Evolutionary conservation across 106 monocot species (phyloP).

Genomic region (Triglochin maritima): DNA sequence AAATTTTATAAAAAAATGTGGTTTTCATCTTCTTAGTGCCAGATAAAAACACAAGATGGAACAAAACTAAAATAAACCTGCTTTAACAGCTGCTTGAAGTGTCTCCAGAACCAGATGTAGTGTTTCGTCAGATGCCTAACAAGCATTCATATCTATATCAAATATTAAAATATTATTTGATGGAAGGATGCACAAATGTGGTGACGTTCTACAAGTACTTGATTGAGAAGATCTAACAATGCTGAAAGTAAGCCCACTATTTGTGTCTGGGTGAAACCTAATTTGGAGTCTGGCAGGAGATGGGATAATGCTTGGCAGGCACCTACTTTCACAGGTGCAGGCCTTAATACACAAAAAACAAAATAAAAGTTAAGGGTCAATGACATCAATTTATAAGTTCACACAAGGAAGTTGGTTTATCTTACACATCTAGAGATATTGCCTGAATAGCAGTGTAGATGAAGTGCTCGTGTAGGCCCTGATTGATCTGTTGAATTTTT

Average conservation of each 20-base stretch:
- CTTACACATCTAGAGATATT: conserved; percentile 75
- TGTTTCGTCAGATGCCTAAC: conserved; percentile 88
- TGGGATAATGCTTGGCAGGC: conserved; percentile 70
- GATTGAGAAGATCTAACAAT: conserved; percentile 64
- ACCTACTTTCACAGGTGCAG: conserved; percentile 82
- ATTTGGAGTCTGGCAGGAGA: conserved; percentile 54
- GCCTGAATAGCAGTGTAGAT: conserved; percentile 56
- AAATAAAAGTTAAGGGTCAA: no score
- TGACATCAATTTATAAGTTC: conserved; percentile 7
- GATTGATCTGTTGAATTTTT: conserved; percentile 44
- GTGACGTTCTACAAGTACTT: conserved; percentile 40
- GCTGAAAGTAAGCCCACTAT: conserved; percentile 64
- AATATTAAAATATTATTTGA: background rate
- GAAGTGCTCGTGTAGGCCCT: conserved; percentile 41
- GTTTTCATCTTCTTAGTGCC: no score
- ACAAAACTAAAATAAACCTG: conserved; percentile 34
- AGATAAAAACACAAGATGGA: background rate
- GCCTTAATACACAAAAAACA: no score
- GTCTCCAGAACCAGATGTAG: conserved; percentile 99
- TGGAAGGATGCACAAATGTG: background rate
- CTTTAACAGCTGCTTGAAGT: conserved; percentile 72
- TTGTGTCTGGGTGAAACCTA: conserved; percentile 30
- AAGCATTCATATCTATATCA: background rate
- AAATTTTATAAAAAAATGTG: background rate
- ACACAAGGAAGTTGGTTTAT: background rate